A percentile compares a stretch with the other conserved stretches of the same genome.
These are phyloP conservation scores for Inonotus hispidus DNA, from an alignment of 1,284 basidiomycete species.

Conservation along the genomic window DNA sequence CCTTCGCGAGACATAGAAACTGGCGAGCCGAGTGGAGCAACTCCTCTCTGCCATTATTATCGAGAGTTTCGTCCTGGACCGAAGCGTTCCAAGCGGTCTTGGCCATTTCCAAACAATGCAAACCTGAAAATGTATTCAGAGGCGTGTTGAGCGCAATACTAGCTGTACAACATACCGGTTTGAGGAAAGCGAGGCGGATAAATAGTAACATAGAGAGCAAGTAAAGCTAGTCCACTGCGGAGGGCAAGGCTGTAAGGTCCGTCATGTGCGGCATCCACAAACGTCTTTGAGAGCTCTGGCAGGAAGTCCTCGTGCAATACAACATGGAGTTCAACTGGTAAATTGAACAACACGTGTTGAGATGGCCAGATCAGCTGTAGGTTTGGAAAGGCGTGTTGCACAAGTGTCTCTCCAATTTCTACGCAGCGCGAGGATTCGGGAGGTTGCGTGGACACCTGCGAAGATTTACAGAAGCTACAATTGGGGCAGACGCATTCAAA, in stretches of 20 bases:
- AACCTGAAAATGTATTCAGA: slow-evolving; percentile 38
- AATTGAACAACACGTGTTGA: slow-evolving; percentile 26
- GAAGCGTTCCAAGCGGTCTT: slow-evolving; percentile 69
- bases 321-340: slow-evolving; percentile 37
- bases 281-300: slow-evolving; percentile 50
- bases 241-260: slow-evolving; percentile 48
- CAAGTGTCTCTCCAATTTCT: slow-evolving; percentile 24
- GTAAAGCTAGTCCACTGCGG: slow-evolving; percentile 47
- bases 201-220: slow-evolving; percentile 58
- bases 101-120: slow-evolving; percentile 68
- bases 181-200: slow-evolving; percentile 73
- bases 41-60: neutral
- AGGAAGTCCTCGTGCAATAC: slow-evolving; percentile 56
- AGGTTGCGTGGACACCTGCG: slow-evolving; percentile 36
- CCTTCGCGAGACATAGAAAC: slow-evolving; percentile 9
- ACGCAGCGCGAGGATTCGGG: slow-evolving; percentile 24
- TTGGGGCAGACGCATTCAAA: slow-evolving; percentile 59
- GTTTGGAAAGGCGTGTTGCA: slow-evolving; percentile 12
- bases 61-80: slow-evolving; percentile 23
- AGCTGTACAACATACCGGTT: slow-evolving; percentile 46
- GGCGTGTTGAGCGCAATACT: neutral
- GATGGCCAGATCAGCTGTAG: slow-evolving; percentile 21
- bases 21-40: neutral
- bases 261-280: slow-evolving; percentile 63
- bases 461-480: slow-evolving; percentile 39